These are phyloP conservation scores for Bisporella sp. DNA, from an alignment of 2,329 filamentous ascomycete genomes.

Conservation along the genomic window DNA sequence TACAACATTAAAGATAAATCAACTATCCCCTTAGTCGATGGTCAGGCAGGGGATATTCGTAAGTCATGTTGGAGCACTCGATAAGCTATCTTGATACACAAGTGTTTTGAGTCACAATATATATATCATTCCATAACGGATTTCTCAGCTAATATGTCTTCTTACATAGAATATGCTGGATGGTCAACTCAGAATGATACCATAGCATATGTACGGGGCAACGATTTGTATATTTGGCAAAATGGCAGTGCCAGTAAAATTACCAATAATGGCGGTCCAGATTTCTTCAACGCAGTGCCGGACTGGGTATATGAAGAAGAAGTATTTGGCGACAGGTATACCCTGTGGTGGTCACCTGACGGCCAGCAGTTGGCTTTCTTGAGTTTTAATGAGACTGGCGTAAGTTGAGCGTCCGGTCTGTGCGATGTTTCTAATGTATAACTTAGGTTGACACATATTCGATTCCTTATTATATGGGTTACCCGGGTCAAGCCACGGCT, in stretches of 20 bases:
- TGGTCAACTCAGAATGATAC: conserved; percentile 51
- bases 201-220: conserved; percentile 62
- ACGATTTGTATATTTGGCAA: conserved; percentile 55
- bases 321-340: conserved; percentile 42
- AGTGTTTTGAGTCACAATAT: no score
- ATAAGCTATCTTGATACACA: no score
- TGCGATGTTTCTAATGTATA: not conserved
- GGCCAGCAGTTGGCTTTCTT: conserved; percentile 47
- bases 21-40: conserved; percentile 46
- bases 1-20: conserved; percentile 52
- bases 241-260: conserved; percentile 42
- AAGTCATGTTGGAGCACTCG: no score
- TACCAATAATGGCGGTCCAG: conserved; percentile 51
- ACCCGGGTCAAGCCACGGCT: conserved; percentile 43
- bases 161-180: conserved; percentile 54
- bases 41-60: conserved; percentile 33
- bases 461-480: conserved; percentile 59
- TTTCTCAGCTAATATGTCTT: not conserved
- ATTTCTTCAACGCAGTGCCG: conserved; percentile 57
- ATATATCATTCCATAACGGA: no score
- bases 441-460: conserved; percentile 44
- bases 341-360: conserved; percentile 52
- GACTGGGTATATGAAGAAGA: conserved; percentile 61
- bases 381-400: conserved; percentile 58
- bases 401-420: conserved; percentile 24